A percentile compares a stretch with the other conserved stretches of the same genome.
Evolutionary conservation across 2,329 filamentous ascomycete species (phyloP).

Genomic region (Colletotrichum somersetense): DNA sequence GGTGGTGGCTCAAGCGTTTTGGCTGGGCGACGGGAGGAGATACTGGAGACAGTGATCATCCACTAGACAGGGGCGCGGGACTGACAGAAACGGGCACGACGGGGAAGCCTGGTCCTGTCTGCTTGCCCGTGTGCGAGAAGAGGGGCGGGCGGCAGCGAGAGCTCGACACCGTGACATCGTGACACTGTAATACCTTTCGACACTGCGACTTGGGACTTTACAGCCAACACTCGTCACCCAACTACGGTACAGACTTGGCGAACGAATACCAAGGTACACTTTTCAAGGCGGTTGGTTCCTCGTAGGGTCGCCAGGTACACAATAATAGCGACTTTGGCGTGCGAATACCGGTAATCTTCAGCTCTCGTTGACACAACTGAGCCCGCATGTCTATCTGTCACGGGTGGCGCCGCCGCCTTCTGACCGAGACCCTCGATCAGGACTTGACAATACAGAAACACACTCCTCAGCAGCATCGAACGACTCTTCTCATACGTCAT

Average conservation of each 20-base stretch:
- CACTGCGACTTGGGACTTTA: neutral
- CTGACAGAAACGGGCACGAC: conserved; percentile 11
- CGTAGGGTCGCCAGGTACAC: too few relatives aligned
- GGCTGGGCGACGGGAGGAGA: conserved; percentile 40
- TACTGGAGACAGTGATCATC: conserved; percentile 32
- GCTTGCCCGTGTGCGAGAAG: neutral
- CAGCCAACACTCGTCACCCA: neutral
- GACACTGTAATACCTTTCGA: neutral
- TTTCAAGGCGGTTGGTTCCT: too few relatives aligned
- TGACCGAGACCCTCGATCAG: conserved; percentile 5
- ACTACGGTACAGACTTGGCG: neutral
- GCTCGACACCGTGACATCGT: neutral
- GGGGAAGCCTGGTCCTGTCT: conserved; percentile 1
- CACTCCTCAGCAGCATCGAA: neutral
- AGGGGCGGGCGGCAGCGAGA: neutral
- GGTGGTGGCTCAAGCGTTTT: conserved; percentile 33
- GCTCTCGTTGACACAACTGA: conserved; percentile 10
- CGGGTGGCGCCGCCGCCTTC: conserved; percentile 21
- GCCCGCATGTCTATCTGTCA: conserved; percentile 27
- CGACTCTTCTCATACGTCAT: conserved; percentile 10
- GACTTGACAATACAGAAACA: neutral
- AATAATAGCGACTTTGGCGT: neutral
- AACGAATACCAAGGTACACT: neutral
- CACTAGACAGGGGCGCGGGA: conserved; percentile 29
- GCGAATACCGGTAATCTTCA: neutral